A percentile compares a stretch with the other conserved stretches of the same genome.
These are phyloP conservation scores for Metschnikowia lochheadii DNA, from an alignment of 805 yeast genomes.

Conservation along the genomic window DNA sequence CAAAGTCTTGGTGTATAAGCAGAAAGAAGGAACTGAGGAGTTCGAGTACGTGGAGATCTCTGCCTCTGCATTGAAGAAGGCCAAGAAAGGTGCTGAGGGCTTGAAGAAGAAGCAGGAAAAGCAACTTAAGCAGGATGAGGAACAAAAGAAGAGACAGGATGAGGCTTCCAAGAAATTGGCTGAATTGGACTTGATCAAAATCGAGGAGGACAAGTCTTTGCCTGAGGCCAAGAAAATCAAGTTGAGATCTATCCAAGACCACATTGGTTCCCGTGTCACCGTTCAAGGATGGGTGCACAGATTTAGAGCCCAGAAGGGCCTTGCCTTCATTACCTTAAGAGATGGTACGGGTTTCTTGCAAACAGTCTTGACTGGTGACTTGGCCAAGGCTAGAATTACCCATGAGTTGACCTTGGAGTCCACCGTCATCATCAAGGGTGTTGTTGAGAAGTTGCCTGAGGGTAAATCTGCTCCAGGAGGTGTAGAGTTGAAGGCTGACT, in stretches of 20 bases:
- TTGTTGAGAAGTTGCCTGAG: slow-evolving; percentile 79
- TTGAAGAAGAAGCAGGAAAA: slow-evolving; percentile 77
- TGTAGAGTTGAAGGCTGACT: slow-evolving; percentile 88
- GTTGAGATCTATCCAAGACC: slow-evolving; percentile 49
- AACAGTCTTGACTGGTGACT: slow-evolving; percentile 81
- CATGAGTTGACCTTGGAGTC: slow-evolving; percentile 84
- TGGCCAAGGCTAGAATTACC: slow-evolving; percentile 87
- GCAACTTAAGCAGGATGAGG: slow-evolving; percentile 55
- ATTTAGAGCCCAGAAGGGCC: slow-evolving; percentile 86
- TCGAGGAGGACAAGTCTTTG: slow-evolving; percentile 68
- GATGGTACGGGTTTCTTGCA: slow-evolving; percentile 94
- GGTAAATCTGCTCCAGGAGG: slow-evolving; percentile 98
- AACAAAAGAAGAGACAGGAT: slow-evolving; percentile 49
- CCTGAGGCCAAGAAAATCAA: slow-evolving; percentile 68
- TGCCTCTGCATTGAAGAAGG: slow-evolving; percentile 90
- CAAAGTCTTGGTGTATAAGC: slow-evolving; percentile 57
- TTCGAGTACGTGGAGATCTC: slow-evolving; percentile 70
- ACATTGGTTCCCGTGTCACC: slow-evolving; percentile 65
- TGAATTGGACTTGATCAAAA: slow-evolving; percentile 65
- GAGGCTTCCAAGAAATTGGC: slow-evolving; percentile 75
- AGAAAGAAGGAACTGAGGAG: slow-evolving; percentile 47
- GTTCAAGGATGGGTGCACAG: slow-evolving; percentile 97
- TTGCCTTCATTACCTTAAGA: slow-evolving; percentile 85
- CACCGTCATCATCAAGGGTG: slow-evolving; percentile 76
- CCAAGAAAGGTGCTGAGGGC: slow-evolving; percentile 93